Percentiles rank a stretch among this genome's conserved stretches.
phyloP scores from a whole-genome alignment of 2,329 filamentous ascomycete genomes.

The Hypoxylon sp. region DNA sequence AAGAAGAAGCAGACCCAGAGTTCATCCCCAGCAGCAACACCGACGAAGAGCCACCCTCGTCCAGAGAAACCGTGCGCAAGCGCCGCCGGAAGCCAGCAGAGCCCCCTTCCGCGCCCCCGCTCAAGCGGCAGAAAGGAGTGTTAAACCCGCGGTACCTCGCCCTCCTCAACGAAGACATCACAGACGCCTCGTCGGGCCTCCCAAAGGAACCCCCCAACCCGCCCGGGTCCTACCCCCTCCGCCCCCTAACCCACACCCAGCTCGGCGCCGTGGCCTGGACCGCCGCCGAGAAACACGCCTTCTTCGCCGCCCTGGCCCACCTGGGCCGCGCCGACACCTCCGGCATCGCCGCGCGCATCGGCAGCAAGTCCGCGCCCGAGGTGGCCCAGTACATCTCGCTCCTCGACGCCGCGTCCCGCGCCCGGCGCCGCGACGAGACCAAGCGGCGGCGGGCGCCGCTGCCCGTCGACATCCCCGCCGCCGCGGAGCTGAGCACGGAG shows the following conservation, averaged over 20 bases:
- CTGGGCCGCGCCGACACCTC: slow-evolving; percentile 72
- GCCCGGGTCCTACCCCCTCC: not conserved
- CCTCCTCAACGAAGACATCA: slow-evolving; percentile 69
- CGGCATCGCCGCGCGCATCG: slow-evolving; percentile 72
- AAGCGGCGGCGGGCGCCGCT: slow-evolving; percentile 54
- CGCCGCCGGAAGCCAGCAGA: slow-evolving; percentile 33
- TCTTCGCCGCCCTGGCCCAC: slow-evolving; percentile 75
- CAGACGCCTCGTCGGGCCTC: slow-evolving; percentile 61
- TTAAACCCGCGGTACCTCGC: slow-evolving; percentile 63
- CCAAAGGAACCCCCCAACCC: slow-evolving; percentile 42
- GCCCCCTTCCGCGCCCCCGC: slow-evolving; percentile 51
- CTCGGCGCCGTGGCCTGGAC: slow-evolving; percentile 80
- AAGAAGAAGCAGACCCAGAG: slow-evolving; percentile 30
- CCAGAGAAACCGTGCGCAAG: slow-evolving; percentile 15
- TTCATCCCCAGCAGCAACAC: slow-evolving; percentile 24
- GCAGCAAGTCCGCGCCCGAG: slow-evolving; percentile 80
- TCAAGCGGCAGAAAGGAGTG: slow-evolving; percentile 60
- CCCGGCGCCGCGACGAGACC: slow-evolving; percentile 53
- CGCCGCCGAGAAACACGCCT: slow-evolving; percentile 73
- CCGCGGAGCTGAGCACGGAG: slow-evolving; percentile 75
- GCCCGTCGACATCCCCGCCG: slow-evolving; percentile 74
- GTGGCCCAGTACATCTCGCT: slow-evolving; percentile 76
- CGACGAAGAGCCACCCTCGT: slow-evolving; percentile 8
- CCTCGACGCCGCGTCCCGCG: slow-evolving; percentile 65
- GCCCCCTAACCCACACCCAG: slow-evolving; percentile 62